Base-by-base conservation (phyloP, 2,329 filamentous ascomycete species). In the Zymoseptoria brevis region DNA sequence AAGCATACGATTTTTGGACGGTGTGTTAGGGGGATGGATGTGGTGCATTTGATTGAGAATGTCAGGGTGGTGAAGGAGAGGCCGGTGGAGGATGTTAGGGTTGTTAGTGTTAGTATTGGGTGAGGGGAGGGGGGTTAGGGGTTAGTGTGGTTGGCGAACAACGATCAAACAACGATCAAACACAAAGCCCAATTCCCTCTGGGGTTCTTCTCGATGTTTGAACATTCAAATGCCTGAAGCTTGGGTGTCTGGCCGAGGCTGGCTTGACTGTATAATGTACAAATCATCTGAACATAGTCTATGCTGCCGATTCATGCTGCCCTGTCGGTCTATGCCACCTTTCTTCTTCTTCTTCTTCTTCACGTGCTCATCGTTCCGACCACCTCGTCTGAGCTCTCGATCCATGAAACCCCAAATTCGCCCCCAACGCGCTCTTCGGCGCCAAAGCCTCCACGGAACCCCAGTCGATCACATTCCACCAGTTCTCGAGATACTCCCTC, bases 1-100 rank as follows among this genome's bases (percentile, higher is more conserved):
- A 96, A 96, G 74, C 94, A 99, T 74, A 97, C 93, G 0, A 89
- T 99, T 56, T 99, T 99, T 72, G 94, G 94, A 0, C 82, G 94
- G 49, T 92, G 90, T 0, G 87, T 93, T 45, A 88, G 92, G 71
- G 94, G 94, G 0, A 78, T 97, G 71, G 94, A 99, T 74, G 90
- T 99, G 19, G 87, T 99, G 61, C 91, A 97, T 74, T 90, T 87
- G 78, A 99, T 99, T 72, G 94, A 99, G 76, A 96, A 95, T 72
- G 81, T 83, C 16, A 88, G 88, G 72, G 91, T 91, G 3, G 86
- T 88, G 74, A 87, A 87, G 79, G 95, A 99, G 77, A 96, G 93
- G 78, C 94, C 94, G 0, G 89, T 96, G 74, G 91, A 96, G 70
- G 94, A 99, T 73, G 92, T 99, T 69, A 97, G 96, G 77, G 96